These are phyloP conservation scores for Leccinum imitatum DNA, from an alignment of 768 basidiomycete genomes.

Conservation along the genomic window DNA sequence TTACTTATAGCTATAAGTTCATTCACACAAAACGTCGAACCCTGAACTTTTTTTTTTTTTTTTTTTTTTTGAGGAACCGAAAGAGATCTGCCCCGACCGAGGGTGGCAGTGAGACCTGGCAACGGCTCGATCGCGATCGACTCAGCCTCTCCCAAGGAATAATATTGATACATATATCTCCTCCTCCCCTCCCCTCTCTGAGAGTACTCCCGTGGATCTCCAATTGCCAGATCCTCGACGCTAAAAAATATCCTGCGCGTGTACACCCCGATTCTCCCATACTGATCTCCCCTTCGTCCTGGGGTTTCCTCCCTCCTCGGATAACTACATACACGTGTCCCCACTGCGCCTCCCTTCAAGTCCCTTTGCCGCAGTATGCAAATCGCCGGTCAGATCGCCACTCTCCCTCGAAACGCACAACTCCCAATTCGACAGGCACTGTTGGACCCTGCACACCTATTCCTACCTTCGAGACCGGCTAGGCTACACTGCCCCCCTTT, in stretches of 20 bases:
- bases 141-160: background rate
- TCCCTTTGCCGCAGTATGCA: background rate
- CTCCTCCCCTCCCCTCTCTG: background rate
- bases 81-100: background rate
- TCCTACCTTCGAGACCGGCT: background rate
- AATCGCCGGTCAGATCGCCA: background rate
- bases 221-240: conserved; percentile 3
- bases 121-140: background rate
- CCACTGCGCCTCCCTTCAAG: background rate
- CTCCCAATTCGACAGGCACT: background rate
- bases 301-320: conserved; percentile 7
- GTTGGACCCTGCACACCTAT: background rate
- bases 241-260: conserved; percentile 5
- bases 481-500: background rate
- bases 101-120: conserved; percentile 2
- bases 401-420: background rate
- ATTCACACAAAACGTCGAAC: conserved; percentile 31
- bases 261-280: background rate
- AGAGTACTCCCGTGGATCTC: background rate
- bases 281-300: background rate
- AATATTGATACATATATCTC: background rate
- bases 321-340: conserved; percentile 7
- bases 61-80: background rate
- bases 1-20: conserved; percentile 19
- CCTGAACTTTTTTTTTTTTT: conserved; percentile 5